These are phyloP conservation scores for Colletotrichum chrysophilum DNA, from an alignment of 2,329 filamentous ascomycete genomes.

Conservation along the genomic window DNA sequence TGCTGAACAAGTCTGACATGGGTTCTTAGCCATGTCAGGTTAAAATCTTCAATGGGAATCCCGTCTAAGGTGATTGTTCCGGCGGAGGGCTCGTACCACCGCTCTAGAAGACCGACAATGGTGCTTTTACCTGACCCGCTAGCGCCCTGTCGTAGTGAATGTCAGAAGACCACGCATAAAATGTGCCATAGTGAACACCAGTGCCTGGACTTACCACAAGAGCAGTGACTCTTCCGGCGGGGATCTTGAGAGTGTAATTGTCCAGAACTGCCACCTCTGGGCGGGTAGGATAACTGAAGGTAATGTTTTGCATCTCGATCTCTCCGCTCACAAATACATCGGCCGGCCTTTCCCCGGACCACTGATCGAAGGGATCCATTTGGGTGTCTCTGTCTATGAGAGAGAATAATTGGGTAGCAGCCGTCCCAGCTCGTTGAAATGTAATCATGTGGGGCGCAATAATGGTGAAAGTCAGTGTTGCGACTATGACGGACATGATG, in stretches of 20 bases:
- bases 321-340: constrained; percentile 5
- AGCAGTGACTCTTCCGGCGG: constrained; percentile 70
- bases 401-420: constrained; percentile 25
- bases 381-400: constrained; percentile 28
- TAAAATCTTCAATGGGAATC: constrained; percentile 26
- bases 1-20: constrained; percentile 34
- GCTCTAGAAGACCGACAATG: constrained; percentile 69
- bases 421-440: constrained; percentile 26
- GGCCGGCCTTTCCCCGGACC: not conserved
- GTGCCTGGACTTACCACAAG: constrained; percentile 49
- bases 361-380: constrained; percentile 25
- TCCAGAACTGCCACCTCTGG: constrained; percentile 69
- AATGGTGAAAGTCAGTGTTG: constrained; percentile 17
- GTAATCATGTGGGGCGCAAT: constrained; percentile 25
- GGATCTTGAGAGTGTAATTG: constrained; percentile 62
- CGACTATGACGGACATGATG: constrained; percentile 29
- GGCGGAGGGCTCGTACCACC: constrained; percentile 57
- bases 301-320: constrained; percentile 66
- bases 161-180: not conserved
- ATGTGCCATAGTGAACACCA: not conserved
- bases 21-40: constrained; percentile 33
- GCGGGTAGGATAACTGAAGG: constrained; percentile 72
- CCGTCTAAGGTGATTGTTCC: constrained; percentile 34
- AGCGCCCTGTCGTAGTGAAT: constrained; percentile 46
- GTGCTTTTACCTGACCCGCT: constrained; percentile 74